Conservation (phyloP, 163 green algal genomes). For the Chlorella variabilis region DNA sequence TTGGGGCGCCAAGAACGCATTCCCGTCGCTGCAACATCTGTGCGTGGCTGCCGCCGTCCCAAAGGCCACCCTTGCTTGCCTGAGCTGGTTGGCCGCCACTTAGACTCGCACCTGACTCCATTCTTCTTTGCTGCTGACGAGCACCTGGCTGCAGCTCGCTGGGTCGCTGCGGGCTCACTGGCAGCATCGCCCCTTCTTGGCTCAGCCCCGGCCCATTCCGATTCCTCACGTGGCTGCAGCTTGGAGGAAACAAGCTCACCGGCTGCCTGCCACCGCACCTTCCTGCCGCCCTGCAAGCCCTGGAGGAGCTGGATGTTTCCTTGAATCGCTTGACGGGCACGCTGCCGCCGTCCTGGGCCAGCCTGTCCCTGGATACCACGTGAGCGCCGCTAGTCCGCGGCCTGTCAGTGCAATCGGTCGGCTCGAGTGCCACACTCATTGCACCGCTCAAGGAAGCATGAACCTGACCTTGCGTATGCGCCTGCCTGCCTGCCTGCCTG, state of each 20-base stretch:
- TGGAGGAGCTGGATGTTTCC: not conserved
- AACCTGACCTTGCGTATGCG: no score
- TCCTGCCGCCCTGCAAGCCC: not conserved
- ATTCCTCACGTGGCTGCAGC: not conserved
- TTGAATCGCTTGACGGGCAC: not conserved
- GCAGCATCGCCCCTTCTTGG: not conserved
- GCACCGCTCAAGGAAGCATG: no score
- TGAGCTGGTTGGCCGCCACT: no score
- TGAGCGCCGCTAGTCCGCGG: no score
- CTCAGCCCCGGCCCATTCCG: not conserved
- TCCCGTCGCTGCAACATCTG: not conserved
- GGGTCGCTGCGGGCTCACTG: not conserved
- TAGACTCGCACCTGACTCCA: no score
- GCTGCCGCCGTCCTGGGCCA: not conserved
- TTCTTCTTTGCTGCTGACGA: no score
- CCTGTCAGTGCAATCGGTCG: no score
- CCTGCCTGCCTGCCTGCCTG: no score
- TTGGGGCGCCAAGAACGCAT: not conserved
- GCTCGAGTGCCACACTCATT: no score
- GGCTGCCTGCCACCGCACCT: not conserved
- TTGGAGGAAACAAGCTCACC: not conserved
- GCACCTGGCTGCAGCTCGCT: not conserved
- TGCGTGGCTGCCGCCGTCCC: not conserved
- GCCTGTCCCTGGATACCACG: not conserved
- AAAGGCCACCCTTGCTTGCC: no score